Conservation (phyloP, 2,329 filamentous ascomycete genomes). For the Tolypocladium guangdongense region DNA sequence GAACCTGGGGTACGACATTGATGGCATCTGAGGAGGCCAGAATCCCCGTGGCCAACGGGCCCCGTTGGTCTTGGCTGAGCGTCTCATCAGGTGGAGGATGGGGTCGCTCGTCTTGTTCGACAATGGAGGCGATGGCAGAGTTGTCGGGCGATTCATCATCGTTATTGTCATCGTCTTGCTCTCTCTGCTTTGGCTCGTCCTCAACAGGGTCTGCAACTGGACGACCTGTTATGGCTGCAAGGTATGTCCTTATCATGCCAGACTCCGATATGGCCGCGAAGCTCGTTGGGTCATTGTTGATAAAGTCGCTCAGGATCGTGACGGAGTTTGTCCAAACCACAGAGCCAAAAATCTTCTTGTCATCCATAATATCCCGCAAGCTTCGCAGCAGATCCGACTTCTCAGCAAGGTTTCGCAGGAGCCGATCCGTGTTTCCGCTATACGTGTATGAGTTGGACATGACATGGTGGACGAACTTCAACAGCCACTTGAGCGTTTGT, state of each 20-base stretch:
- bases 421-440: constrained; percentile 75
- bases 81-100: constrained; percentile 43
- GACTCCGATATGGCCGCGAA: constrained; percentile 94
- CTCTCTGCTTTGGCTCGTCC: constrained; percentile 16
- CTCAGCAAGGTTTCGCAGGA: constrained; percentile 88
- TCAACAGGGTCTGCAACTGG: constrained; percentile 24
- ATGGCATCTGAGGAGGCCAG: constrained; percentile 85
- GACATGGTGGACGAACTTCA: constrained; percentile 94
- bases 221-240: constrained; percentile 65
- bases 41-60: constrained; percentile 56
- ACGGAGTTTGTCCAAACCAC: constrained; percentile 94
- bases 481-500: constrained; percentile 82
- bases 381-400: constrained; percentile 74
- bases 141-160: constrained; percentile 28
- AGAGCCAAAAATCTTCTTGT: constrained; percentile 72
- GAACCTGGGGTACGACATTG: constrained; percentile 70
- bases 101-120: constrained; percentile 27
- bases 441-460: constrained; percentile 64
- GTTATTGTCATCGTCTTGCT: constrained; percentile 20
- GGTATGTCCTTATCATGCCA: constrained; percentile 73
- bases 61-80: constrained; percentile 32
- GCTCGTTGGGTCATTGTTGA: constrained; percentile 97
- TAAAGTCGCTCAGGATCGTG: constrained; percentile 86
- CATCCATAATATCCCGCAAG: constrained; percentile 70
- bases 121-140: constrained; percentile 26